A percentile compares a stretch with the other conserved stretches of the same genome.
phyloP scores from a whole-genome alignment of 257 asterid genomes.

The Misopates orontium region DNA sequence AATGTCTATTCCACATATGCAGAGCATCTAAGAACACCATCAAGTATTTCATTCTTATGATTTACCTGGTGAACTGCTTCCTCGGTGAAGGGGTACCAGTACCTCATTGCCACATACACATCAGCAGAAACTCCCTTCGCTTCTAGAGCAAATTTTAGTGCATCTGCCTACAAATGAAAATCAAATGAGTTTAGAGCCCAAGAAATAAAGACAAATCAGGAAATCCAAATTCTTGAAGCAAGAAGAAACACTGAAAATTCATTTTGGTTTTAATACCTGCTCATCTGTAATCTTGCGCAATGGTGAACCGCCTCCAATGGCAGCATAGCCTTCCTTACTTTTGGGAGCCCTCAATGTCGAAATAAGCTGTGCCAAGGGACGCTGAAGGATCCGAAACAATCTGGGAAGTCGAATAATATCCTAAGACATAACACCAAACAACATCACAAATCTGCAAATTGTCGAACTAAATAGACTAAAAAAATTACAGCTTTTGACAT shows the following conservation, averaged over 20 bases:
- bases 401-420: constrained; percentile 97
- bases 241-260: too few relatives aligned
- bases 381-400: constrained; percentile 80
- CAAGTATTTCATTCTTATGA: constrained; percentile 2
- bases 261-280: constrained; percentile 83
- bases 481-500: not conserved
- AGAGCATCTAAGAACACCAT: constrained; percentile 4
- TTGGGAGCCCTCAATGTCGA: constrained; percentile 85
- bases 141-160: constrained; percentile 66
- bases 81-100: constrained; percentile 98
- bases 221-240: not conserved
- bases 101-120: constrained; percentile 96
- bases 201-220: not conserved
- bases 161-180: constrained; percentile 60
- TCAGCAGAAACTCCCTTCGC: constrained; percentile 62
- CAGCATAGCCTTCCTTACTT: constrained; percentile 95
- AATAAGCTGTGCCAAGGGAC: constrained; percentile 88
- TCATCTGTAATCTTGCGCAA: constrained; percentile 85
- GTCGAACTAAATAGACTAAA: not conserved
- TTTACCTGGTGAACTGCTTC: constrained; percentile 89
- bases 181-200: constrained; percentile 23
- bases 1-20: not conserved
- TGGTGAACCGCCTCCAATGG: constrained; percentile 99
- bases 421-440: constrained; percentile 37
- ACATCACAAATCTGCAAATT: constrained; percentile 18